A percentile compares a stretch with the other conserved stretches of the same genome.
These are phyloP conservation scores for Terana coerulea DNA, from an alignment of 768 basidiomycete genomes.

Conservation along the genomic window DNA sequence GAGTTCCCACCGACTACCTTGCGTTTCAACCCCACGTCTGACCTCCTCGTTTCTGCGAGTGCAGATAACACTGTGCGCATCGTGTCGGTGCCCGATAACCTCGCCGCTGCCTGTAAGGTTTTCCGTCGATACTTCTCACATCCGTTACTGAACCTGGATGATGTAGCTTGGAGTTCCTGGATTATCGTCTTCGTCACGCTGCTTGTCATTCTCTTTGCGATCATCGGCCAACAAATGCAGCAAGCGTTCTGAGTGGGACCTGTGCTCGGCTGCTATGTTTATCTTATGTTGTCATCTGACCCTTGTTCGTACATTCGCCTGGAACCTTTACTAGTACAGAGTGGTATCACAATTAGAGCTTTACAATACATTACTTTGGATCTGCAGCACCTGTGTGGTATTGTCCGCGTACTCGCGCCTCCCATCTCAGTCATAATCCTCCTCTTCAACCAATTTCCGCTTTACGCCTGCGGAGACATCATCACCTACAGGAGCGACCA, in stretches of 20 bases:
- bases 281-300: too few relatives aligned
- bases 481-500: constrained; percentile 38
- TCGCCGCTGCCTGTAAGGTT: constrained; percentile 51
- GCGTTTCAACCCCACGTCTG: constrained; percentile 80
- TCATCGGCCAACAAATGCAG: constrained; percentile 24
- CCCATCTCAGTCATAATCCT: constrained; percentile 67
- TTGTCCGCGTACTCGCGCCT: not conserved
- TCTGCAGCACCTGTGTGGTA: not conserved
- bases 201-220: constrained; percentile 30
- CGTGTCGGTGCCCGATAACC: constrained; percentile 61
- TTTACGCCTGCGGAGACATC: constrained; percentile 53
- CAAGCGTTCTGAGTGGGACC: too few relatives aligned
- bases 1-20: constrained; percentile 91
- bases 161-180: constrained; percentile 27
- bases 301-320: too few relatives aligned
- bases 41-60: constrained; percentile 83
- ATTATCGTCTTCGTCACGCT: constrained; percentile 25
- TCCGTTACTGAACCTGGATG: too few relatives aligned
- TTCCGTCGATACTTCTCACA: not conserved
- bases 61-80: constrained; percentile 86
- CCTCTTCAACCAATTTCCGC: constrained; percentile 80
- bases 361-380: not conserved
- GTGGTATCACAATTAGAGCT: constrained; percentile 4
- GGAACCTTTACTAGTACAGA: not conserved
- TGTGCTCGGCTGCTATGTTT: too few relatives aligned